Evolutionary conservation across 1,284 basidiomycete genomes (phyloP).

Genomic region (Pseudozyma flocculosa): DNA sequence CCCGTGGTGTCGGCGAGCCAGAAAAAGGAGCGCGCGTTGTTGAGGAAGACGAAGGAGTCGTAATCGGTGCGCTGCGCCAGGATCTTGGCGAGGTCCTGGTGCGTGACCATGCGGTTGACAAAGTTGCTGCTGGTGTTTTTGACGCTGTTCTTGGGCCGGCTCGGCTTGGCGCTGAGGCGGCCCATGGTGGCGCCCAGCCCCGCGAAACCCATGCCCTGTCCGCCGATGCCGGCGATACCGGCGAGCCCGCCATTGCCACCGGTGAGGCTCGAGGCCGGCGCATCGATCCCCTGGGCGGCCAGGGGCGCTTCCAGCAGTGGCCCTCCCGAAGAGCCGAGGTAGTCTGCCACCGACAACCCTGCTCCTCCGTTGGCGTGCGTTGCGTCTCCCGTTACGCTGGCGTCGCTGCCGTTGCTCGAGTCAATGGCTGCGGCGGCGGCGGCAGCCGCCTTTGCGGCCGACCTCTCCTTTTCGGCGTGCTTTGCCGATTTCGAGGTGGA

Average conservation of each 20-base stretch:
- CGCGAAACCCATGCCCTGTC: conserved; percentile 28
- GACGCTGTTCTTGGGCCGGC: conserved; percentile 81
- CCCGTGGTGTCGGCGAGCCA: conserved; percentile 40
- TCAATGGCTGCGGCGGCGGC: conserved; percentile 1
- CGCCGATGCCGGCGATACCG: conserved; percentile 33
- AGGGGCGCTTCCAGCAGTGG: conserved; percentile 33
- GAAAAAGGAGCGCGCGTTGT: conserved; percentile 44
- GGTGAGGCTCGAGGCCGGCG: conserved; percentile 27
- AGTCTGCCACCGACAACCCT: not conserved
- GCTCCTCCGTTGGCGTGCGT: conserved; percentile 2
- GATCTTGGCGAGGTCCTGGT: conserved; percentile 72
- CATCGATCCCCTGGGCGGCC: conserved; percentile 48
- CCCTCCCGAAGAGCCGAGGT: conserved; percentile 1
- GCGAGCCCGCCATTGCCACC: conserved; percentile 34
- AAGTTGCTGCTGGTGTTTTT: conserved; percentile 84
- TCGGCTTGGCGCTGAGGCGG: conserved; percentile 25
- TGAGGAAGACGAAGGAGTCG: conserved; percentile 40
- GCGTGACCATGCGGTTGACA: conserved; percentile 76
- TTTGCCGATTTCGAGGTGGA: conserved; percentile 12
- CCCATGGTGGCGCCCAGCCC: conserved; percentile 35
- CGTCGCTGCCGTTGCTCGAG: not conserved
- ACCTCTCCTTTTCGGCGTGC: conserved; percentile 6
- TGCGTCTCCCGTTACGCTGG: not conserved
- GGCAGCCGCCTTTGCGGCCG: not conserved
- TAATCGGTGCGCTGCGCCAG: conserved; percentile 70